Evolutionary conservation across 495 filamentous ascomycete species (phyloP).

Genomic region (Letharia lupina): DNA sequence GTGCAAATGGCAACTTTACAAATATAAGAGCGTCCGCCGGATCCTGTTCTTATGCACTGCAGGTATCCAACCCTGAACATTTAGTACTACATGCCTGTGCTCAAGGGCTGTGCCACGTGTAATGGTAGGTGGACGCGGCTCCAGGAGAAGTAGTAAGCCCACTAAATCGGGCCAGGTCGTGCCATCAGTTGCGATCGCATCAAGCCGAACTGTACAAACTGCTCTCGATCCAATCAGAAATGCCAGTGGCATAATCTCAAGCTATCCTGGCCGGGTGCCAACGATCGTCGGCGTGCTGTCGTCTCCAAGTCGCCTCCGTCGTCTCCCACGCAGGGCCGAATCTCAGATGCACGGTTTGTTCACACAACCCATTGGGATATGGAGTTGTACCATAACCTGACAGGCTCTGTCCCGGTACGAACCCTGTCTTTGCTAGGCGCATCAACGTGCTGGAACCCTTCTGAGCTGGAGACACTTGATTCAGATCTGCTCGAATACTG

Average conservation of each 20-base stretch:
- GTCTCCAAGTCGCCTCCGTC: not conserved
- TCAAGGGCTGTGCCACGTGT: not conserved
- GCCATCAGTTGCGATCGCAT: not conserved
- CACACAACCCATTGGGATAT: not conserved
- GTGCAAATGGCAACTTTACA: too few species aligned
- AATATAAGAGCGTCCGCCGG: too few species aligned
- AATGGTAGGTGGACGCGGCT: not conserved
- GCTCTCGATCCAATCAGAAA: not conserved
- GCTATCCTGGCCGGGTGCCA: not conserved
- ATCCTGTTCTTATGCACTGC: too few species aligned
- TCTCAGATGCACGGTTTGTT: not conserved
- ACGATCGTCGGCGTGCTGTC: not conserved
- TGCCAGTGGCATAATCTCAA: not conserved
- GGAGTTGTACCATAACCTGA: not conserved
- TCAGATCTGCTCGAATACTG: not conserved
- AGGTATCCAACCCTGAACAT: too few species aligned
- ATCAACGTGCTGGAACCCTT: not conserved
- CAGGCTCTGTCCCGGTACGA: not conserved
- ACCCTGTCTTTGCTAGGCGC: not conserved
- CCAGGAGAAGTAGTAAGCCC: not conserved
- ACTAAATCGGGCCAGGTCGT: not conserved
- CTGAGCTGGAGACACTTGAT: not conserved
- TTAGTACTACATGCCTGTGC: too few species aligned
- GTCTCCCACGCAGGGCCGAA: not conserved
- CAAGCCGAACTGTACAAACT: not conserved